Evolutionary conservation across 2,329 filamentous ascomycete species (phyloP).

Genomic region (Aspergillus pseudoviridinutans): DNA sequence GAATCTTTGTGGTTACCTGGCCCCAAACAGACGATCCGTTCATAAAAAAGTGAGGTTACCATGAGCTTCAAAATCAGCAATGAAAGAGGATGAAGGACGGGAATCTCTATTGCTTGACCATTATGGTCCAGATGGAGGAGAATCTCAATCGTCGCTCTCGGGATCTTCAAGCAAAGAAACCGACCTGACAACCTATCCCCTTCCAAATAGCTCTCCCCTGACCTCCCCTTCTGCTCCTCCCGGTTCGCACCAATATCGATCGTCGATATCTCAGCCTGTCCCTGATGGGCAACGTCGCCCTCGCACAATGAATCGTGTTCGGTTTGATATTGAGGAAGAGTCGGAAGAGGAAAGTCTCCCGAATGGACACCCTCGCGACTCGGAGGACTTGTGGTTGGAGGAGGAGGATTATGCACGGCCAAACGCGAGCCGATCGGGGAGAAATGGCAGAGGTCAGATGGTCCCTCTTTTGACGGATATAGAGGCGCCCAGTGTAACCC

Average conservation of each 20-base stretch:
- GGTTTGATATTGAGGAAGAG: slow-evolving; percentile 58
- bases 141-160: slow-evolving; percentile 32
- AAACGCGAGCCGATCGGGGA: slow-evolving; percentile 33
- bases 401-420: slow-evolving; percentile 58
- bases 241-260: slow-evolving; percentile 30
- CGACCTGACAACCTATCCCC: slow-evolving; percentile 23
- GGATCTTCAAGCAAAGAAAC: slow-evolving; percentile 26
- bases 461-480: slow-evolving; percentile 75
- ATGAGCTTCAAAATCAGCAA: slow-evolving; percentile 32
- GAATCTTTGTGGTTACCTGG: slow-evolving; percentile 14
- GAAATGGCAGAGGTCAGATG: slow-evolving; percentile 46
- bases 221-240: slow-evolving; percentile 14
- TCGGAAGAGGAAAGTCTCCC: slow-evolving; percentile 24
- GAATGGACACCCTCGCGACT: slow-evolving; percentile 29
- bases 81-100: slow-evolving; percentile 39
- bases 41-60: slow-evolving; percentile 8
- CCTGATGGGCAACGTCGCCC: slow-evolving; percentile 40
- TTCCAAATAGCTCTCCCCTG: slow-evolving; percentile 18
- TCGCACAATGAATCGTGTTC: slow-evolving; percentile 67
- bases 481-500: slow-evolving; percentile 72
- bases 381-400: slow-evolving; percentile 46
- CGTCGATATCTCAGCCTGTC: slow-evolving; percentile 39
- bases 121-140: slow-evolving; percentile 25
- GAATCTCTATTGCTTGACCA: slow-evolving; percentile 30
- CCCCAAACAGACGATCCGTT: slow-evolving; percentile 20